phyloP scores from a whole-genome alignment of 129 eudicot genomes.

The Flaveria brownii region DNA sequence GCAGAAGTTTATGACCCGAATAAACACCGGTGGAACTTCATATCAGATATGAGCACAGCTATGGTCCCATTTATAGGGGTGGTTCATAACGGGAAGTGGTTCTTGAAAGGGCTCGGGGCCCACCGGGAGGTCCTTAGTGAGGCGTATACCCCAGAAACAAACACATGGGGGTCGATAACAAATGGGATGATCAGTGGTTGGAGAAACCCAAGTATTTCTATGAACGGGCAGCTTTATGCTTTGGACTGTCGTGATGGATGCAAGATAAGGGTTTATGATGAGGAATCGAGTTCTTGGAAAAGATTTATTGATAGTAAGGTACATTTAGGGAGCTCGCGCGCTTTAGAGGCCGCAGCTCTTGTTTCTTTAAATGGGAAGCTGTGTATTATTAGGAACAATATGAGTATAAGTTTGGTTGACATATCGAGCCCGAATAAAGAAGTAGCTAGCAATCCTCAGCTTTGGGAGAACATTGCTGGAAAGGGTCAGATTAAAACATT shows the following conservation, averaged over 20 bases:
- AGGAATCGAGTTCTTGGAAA: constrained; percentile 49
- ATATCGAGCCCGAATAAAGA: constrained; percentile 71
- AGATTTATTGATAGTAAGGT: constrained; percentile 54
- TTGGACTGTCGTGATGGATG: constrained; percentile 66
- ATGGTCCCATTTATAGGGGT: constrained; percentile 99
- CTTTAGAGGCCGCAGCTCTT: constrained; percentile 69
- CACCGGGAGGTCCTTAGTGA: constrained; percentile 94
- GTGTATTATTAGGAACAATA: constrained; percentile 48
- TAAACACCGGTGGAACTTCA: constrained; percentile 77
- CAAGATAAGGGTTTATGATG: constrained; percentile 67
- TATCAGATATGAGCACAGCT: constrained; percentile 93
- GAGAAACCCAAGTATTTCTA: constrained; percentile 70
- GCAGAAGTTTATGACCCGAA: constrained; percentile 97
- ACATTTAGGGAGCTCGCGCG: constrained; percentile 59
- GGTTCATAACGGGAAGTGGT: constrained; percentile 89
- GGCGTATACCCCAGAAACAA: constrained; percentile 72
- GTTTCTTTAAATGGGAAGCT: constrained; percentile 57
- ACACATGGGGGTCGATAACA: constrained; percentile 66
- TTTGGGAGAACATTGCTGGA: constrained; percentile 92
- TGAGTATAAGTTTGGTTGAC: constrained; percentile 77
- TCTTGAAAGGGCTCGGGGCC: constrained; percentile 86
- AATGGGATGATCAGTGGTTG: constrained; percentile 96
- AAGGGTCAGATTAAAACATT: constrained; percentile 76
- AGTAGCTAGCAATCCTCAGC: constrained; percentile 80
- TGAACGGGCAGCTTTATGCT: constrained; percentile 57